Base-by-base conservation (phyloP, 257 asterid genomes). In the Echium plantagineum region DNA sequence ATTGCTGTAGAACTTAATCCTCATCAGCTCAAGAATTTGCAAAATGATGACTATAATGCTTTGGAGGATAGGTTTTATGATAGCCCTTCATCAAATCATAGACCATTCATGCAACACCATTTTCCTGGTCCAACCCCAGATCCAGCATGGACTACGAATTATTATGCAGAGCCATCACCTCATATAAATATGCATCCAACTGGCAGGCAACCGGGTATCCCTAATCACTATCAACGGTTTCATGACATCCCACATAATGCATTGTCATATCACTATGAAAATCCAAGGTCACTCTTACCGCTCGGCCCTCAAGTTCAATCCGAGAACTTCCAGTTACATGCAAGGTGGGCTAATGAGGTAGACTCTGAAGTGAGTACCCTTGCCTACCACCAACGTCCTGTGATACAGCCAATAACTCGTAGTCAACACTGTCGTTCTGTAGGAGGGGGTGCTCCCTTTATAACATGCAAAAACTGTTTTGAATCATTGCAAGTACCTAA, bases 381-480 rank as follows among this genome's bases (percentile, higher is more conserved):
- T 35, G 57, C 56, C 26, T 73, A 22, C 19, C 73, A 63, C 51
- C 75, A 52, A 15, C 85, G 87, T 72, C 74, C 71, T 15, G 68
- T 80, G 73, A 53, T 63, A 49, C 80, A 65, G 56, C 59, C 69
- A 52, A 63, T 74, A 19, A 56, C 80, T 5, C 57, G 79, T 22
- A 77, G 77, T 10, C 74, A 60, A 30, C 66, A 18, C 49, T 83
- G 85, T 69, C 77, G 67, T 47, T 95, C 96, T 5, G 21, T 91
- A 19, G 94, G 83, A 19, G 85, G 95, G 21, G 98, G 95, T 9
- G 94, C 98, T 54, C 98, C 98, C 21, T 82, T 91, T 70, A 20
- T 91, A 58, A 62, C 85, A 7, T 91, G 98, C 81, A 63, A 62
- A 69, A 78, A 70, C 66, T 91, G 98, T 73, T 80, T 72, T 46